Percentiles rank a stretch among this genome's conserved stretches.
Evolutionary conservation across 2,329 filamentous ascomycete genomes (phyloP).

Genomic region (Elsinoe necatrix): DNA sequence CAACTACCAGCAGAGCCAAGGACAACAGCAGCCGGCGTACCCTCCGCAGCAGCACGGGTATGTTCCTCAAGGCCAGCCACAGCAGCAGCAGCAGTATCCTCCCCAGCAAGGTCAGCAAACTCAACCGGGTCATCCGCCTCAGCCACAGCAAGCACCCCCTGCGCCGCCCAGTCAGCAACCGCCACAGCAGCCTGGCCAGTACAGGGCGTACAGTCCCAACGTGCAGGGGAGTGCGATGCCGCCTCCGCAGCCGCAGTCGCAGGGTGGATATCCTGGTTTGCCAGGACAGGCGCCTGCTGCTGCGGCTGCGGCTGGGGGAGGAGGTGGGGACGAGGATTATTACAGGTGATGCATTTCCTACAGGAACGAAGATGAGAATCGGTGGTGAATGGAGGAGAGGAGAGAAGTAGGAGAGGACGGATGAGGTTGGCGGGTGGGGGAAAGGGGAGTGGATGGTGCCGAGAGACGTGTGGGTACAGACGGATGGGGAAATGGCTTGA

Average conservation of each 20-base stretch:
- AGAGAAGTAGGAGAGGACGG: neutral
- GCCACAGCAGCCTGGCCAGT: slow-evolving; percentile 14
- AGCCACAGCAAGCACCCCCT: slow-evolving; percentile 18
- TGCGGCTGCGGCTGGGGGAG: slow-evolving; percentile 18
- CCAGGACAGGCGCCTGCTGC: slow-evolving; percentile 17
- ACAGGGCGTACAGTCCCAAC: slow-evolving; percentile 19
- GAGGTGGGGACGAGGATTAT: slow-evolving; percentile 25
- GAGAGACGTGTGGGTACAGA: neutral
- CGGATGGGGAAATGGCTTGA: neutral
- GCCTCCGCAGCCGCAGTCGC: slow-evolving; percentile 11
- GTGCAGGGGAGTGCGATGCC: slow-evolving; percentile 3
- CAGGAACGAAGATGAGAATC: slow-evolving; percentile 25
- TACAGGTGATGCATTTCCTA: slow-evolving; percentile 25
- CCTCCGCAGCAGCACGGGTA: slow-evolving; percentile 9
- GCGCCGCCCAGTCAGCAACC: slow-evolving; percentile 18
- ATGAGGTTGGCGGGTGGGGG: too few species aligned
- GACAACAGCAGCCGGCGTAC: slow-evolving; percentile 9
- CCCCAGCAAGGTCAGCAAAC: too few species aligned
- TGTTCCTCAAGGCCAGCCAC: slow-evolving; percentile 12
- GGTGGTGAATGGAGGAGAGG: neutral
- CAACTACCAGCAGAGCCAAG: neutral
- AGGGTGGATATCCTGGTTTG: slow-evolving; percentile 1
- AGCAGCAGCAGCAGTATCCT: slow-evolving; percentile 16
- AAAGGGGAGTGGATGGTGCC: neutral
- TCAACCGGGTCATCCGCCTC: neutral